Evolutionary conservation across 495 filamentous ascomycete species (phyloP).

Genomic region (Penicillium soppii): DNA sequence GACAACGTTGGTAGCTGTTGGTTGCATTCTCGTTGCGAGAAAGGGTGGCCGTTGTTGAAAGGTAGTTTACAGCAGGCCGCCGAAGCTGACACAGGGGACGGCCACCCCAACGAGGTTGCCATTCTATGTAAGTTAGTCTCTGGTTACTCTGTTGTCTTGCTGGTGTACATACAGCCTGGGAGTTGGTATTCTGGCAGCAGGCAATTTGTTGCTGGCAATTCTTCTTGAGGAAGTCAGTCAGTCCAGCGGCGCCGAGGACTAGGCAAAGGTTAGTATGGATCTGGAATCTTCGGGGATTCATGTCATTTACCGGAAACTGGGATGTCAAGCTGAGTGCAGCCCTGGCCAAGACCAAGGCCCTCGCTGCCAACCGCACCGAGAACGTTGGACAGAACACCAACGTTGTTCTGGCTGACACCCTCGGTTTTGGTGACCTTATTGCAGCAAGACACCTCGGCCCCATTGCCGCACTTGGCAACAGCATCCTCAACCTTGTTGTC

Average conservation of each 20-base stretch:
- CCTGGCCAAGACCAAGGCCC: constrained; percentile 30
- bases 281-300: not conserved
- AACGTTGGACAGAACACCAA: constrained; percentile 22
- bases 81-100: constrained; percentile 43
- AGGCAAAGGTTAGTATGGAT: not conserved
- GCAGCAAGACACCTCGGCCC: constrained; percentile 43
- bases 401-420: constrained; percentile 23
- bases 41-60: not conserved
- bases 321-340: constrained; percentile 20
- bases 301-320: constrained; percentile 19
- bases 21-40: no score
- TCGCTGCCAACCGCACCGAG: constrained; percentile 23
- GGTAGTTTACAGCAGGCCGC: constrained; percentile 37
- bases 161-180: constrained; percentile 24
- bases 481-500: constrained; percentile 17
- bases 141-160: not conserved
- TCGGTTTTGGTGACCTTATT: constrained; percentile 36
- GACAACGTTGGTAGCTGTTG: no score
- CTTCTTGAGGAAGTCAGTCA: constrained; percentile 35
- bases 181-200: constrained; percentile 43
- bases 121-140: constrained; percentile 12
- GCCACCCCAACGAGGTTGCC: constrained; percentile 43
- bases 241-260: constrained; percentile 30
- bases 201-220: constrained; percentile 51
- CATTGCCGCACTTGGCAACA: constrained; percentile 35